Percentiles rank a stretch among this genome's conserved stretches.
These are phyloP conservation scores for Colletotrichum graminicola DNA, from an alignment of 2,329 filamentous ascomycete genomes.

Conservation along the genomic window DNA sequence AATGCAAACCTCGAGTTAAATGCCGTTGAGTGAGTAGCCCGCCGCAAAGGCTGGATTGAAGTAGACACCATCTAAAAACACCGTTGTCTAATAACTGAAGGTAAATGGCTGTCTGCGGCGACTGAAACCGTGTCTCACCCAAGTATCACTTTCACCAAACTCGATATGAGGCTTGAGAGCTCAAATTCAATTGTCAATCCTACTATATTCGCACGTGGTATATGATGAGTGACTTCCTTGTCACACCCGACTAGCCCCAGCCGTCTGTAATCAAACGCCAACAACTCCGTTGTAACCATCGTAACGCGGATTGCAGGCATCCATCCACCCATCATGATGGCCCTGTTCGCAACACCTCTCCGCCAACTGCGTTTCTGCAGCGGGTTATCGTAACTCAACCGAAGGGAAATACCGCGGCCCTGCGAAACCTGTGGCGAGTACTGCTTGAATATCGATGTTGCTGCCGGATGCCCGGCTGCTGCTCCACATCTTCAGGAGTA, in stretches of 20 bases:
- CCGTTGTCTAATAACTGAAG: background rate
- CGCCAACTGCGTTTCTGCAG: background rate
- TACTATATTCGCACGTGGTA: constrained; percentile 28
- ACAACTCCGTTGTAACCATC: constrained; percentile 21
- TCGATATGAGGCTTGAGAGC: background rate
- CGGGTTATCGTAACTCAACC: constrained; percentile 67
- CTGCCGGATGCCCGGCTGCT: constrained; percentile 71
- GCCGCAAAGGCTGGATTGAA: background rate
- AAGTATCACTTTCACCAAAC: background rate
- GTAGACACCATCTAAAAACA: background rate
- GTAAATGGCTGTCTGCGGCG: background rate
- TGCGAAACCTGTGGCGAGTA: constrained; percentile 85
- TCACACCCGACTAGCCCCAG: constrained; percentile 4
- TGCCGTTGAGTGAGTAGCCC: background rate
- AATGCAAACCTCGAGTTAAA: background rate
- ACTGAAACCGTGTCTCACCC: background rate
- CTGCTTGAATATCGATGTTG: constrained; percentile 92
- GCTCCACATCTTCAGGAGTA: constrained; percentile 92
- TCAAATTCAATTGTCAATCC: background rate
- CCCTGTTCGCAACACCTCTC: background rate
- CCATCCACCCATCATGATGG: background rate
- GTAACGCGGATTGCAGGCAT: background rate
- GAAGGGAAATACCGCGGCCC: constrained; percentile 88
- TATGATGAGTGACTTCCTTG: constrained; percentile 28
- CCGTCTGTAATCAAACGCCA: background rate